phyloP scores from a whole-genome alignment of 2,329 filamentous ascomycete genomes.

The Huntiella savannae region DNA sequence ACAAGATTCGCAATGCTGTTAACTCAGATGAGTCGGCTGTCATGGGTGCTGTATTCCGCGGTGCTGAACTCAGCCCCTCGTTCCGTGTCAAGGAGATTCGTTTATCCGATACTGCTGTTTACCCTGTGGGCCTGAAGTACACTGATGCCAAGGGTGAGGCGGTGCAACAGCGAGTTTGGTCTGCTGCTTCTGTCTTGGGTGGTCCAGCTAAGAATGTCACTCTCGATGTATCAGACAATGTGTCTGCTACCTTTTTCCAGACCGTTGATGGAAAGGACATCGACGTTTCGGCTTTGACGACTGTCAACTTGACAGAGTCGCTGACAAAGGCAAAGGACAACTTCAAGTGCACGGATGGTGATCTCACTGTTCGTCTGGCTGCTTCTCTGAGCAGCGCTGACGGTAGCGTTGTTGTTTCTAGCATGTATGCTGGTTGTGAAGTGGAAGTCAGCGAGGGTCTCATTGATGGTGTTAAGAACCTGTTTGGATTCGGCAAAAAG shows the following conservation, averaged over 20 bases:
- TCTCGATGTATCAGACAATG: slow-evolving; percentile 63
- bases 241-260: slow-evolving; percentile 64
- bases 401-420: slow-evolving; percentile 61
- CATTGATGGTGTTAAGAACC: slow-evolving; percentile 85
- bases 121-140: slow-evolving; percentile 60
- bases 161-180: slow-evolving; percentile 68
- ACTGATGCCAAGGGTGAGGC: slow-evolving; percentile 46
- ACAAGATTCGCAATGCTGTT: slow-evolving; percentile 81
- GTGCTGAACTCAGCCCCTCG: slow-evolving; percentile 75
- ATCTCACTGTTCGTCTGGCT: slow-evolving; percentile 63
- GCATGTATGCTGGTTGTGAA: slow-evolving; percentile 70
- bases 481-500: slow-evolving; percentile 88
- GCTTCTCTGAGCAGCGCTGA: slow-evolving; percentile 53
- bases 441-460: slow-evolving; percentile 57
- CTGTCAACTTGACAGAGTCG: slow-evolving; percentile 70
- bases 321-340: slow-evolving; percentile 61
- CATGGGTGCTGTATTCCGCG: slow-evolving; percentile 88
- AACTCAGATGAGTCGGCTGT: slow-evolving; percentile 95
- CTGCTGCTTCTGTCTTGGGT: slow-evolving; percentile 54
- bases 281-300: slow-evolving; percentile 47
- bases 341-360: slow-evolving; percentile 55
- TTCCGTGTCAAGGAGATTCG: slow-evolving; percentile 97
- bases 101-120: slow-evolving; percentile 56
- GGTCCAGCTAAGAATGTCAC: slow-evolving; percentile 64
- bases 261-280: slow-evolving; percentile 39